Conservation (phyloP, 192 early-diverging fungal species). For the Linnemannia schmuckeri region DNA sequence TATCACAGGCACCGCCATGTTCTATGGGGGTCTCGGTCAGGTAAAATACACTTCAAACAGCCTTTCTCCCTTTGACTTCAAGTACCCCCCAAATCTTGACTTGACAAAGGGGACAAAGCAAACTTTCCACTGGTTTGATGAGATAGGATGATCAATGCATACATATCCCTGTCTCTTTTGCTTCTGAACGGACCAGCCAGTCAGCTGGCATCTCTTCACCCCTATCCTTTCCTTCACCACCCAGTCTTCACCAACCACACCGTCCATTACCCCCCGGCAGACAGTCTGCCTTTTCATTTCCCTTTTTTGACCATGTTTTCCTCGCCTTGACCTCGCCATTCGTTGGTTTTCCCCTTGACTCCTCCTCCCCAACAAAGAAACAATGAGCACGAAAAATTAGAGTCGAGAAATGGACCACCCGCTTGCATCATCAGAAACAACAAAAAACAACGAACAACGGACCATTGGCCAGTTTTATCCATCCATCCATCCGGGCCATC, state of each 20-base stretch:
- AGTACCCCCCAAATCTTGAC: neutral
- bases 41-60: constrained; percentile 11
- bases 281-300: neutral
- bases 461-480: neutral
- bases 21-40: constrained; percentile 49
- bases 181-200: too few species aligned
- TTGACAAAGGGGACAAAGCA: neutral
- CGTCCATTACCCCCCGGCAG: neutral
- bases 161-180: neutral
- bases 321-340: neutral
- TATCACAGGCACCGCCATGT: constrained; percentile 49
- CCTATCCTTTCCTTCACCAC: neutral
- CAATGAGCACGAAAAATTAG: neutral
- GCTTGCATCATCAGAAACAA: neutral
- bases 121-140: neutral
- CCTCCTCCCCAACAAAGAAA: neutral
- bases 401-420: neutral
- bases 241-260: neutral
- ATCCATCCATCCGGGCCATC: neutral
- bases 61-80: neutral
- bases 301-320: neutral
- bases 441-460: neutral
- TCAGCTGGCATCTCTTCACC: neutral
- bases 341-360: neutral
- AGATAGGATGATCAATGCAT: neutral